These are phyloP conservation scores for Suillus clintonianus DNA, from an alignment of 768 basidiomycete genomes.

Conservation along the genomic window DNA sequence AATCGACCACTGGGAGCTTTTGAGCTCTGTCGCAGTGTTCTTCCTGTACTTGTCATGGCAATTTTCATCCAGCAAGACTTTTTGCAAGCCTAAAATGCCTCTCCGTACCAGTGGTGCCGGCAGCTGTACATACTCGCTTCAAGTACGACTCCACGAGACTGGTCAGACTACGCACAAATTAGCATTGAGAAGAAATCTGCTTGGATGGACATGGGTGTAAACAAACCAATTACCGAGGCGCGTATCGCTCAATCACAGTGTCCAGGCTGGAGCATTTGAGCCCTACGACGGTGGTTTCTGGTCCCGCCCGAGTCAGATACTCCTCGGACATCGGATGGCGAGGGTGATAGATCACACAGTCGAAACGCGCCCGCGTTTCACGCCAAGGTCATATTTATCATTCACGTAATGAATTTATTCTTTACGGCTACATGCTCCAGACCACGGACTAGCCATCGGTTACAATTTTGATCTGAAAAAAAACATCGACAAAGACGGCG, in stretches of 20 bases:
- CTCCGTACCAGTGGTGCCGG: background rate
- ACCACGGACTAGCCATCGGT: background rate
- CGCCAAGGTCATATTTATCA: background rate
- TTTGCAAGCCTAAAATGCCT: too few species aligned
- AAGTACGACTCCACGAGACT: too few species aligned
- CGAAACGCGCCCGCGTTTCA: background rate
- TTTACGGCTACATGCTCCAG: background rate
- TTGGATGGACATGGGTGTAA: background rate
- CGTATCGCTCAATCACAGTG: background rate
- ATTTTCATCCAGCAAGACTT: too few species aligned
- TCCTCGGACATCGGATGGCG: background rate
- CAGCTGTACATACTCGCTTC: background rate
- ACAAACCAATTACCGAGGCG: too few species aligned
- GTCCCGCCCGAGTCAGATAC: background rate
- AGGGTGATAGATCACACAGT: background rate
- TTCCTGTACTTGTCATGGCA: too few species aligned
- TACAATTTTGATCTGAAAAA: background rate
- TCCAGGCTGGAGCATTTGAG: background rate
- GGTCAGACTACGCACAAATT: background rate
- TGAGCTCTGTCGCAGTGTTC: too few species aligned
- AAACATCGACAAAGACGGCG: background rate
- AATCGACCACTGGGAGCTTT: too few species aligned
- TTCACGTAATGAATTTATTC: background rate
- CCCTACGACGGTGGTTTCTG: too few species aligned
- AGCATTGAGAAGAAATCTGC: background rate